Percentiles rank a stretch among this genome's conserved stretches.
These are phyloP conservation scores for Monilinia fructigena DNA, from an alignment of 2,329 filamentous ascomycete species.

Conservation along the genomic window DNA sequence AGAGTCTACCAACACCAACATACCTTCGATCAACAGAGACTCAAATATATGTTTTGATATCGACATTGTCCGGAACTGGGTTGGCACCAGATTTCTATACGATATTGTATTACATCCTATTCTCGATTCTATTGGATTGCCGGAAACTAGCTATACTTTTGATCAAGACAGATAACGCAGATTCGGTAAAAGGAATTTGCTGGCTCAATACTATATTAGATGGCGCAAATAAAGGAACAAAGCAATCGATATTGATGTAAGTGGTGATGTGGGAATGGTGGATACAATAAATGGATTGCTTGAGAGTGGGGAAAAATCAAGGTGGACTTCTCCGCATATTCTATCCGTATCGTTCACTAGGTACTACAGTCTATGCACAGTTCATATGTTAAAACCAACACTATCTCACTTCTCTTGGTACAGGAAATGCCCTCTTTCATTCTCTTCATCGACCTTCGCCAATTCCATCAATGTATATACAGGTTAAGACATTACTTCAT, in stretches of 20 bases:
- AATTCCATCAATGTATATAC: conserved; percentile 44
- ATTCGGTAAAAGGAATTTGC: conserved; percentile 66
- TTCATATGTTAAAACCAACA: conserved; percentile 42
- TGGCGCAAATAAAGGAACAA: conserved; percentile 47
- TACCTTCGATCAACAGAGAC: conserved; percentile 36
- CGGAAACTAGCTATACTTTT: conserved; percentile 47
- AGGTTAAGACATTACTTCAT: conserved; percentile 57
- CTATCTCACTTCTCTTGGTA: conserved; percentile 58
- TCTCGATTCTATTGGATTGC: conserved; percentile 48
- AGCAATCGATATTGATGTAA: conserved; percentile 72
- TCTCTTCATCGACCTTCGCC: conserved; percentile 52
- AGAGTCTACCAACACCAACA: conserved; percentile 44
- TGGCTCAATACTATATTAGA: conserved; percentile 47
- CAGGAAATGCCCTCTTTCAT: conserved; percentile 64
- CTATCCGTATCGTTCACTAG: conserved; percentile 28
- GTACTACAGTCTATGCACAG: conserved; percentile 24
- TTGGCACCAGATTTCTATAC: conserved; percentile 57
- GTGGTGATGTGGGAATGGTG: conserved; percentile 82
- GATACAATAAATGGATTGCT: conserved; percentile 74
- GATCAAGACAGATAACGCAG: conserved; percentile 60
- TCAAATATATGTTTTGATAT: conserved; percentile 63
- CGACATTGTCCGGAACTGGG: conserved; percentile 63
- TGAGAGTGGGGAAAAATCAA: conserved; percentile 28
- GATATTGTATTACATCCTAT: conserved; percentile 55
- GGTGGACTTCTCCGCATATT: conserved; percentile 26